Base-by-base conservation (phyloP, 768 basidiomycete species). In the Amanita pseudoporphyria region DNA sequence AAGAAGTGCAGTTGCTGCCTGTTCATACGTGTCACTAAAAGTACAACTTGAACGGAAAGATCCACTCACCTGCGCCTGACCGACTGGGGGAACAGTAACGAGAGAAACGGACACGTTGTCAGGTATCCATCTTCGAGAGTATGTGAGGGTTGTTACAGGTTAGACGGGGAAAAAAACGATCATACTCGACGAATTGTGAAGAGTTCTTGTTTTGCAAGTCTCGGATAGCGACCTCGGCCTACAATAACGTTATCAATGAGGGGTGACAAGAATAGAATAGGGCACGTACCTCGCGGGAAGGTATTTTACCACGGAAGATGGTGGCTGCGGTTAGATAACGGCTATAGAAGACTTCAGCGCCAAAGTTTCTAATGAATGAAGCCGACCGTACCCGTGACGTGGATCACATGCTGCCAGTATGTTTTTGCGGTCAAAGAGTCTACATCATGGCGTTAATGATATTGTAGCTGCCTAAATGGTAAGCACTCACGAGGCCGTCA, bases 71-170 rank as follows among this genome's bases (percentile, higher is more conserved):
- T 81, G 77, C 49, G 73, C 72, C 57, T 88, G 81, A 24, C 87
- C 89, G 9, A 88, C 82, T 22, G 89, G 89, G 4, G 89, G 87
- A 1, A 90, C 84, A 2, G 83, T 82, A 53, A 88, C 87, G 43
- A 91, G 65, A 0, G 87, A 85, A 14, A 89, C 81, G 0, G 88
- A 91, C 7, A 92, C 83, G 54, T 92, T 91, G 64, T 91, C 90
- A 6, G 89, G 89, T 56, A 92, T 90, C 90, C 89, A 90, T 57
- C 84, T 87, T 33, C 6, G 9, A 47, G 16, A 5, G n/a, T 7
- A 21, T 46, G 49, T 45, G 3, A 37, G 47, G n/a, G 38, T 38
- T 39, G 31, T 46, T 18, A 41, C 36, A 14, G 30, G 39, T 21
- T 41, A 32, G 26, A 16, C 19, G 9, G 39, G 31, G 6, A 24